Percentiles rank a stretch among this genome's conserved stretches.
phyloP scores from a whole-genome alignment of 352 stramenopile genomes.

The Aphanomyces cochlioides region DNA sequence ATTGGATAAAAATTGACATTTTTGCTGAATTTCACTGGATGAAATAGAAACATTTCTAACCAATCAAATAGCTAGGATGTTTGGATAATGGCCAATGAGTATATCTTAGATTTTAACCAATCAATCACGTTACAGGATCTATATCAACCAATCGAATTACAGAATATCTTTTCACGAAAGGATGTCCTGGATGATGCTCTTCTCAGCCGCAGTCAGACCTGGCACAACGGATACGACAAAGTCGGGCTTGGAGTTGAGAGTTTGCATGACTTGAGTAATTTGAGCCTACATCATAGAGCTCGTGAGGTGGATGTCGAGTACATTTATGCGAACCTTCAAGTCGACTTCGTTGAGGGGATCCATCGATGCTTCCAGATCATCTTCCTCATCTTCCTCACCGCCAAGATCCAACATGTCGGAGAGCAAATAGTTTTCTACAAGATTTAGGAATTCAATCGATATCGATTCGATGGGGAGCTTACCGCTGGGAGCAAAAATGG shows the following conservation, averaged over 20 bases:
- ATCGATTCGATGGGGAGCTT: constrained; percentile 21
- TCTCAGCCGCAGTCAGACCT: constrained; percentile 62
- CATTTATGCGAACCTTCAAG: constrained; percentile 50
- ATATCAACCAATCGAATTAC: not conserved
- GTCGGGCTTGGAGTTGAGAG: constrained; percentile 45
- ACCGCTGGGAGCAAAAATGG: constrained; percentile 73
- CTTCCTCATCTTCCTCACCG: constrained; percentile 53
- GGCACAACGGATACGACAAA: constrained; percentile 62
- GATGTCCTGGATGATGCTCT: constrained; percentile 46
- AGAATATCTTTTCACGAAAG: not conserved
- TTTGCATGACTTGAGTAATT: constrained; percentile 58
- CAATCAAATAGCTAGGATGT: not conserved
- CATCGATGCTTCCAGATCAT: constrained; percentile 79
- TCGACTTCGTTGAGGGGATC: constrained; percentile 75
- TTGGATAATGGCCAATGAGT: not conserved
- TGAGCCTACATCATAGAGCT: constrained; percentile 37
- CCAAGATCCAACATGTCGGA: constrained; percentile 54
- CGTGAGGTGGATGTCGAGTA: not conserved
- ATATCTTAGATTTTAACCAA: not conserved
- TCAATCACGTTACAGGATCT: not conserved
- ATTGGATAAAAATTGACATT: constrained; percentile 1
- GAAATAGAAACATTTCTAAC: constrained; percentile 3
- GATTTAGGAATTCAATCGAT: not conserved
- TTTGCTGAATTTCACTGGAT: not conserved
- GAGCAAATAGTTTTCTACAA: constrained; percentile 37